Evolutionary conservation across 2,329 filamentous ascomycete genomes (phyloP), one percentile per base, ranked within the genome.

Genomic region (Epichloe uncinata): DNA sequence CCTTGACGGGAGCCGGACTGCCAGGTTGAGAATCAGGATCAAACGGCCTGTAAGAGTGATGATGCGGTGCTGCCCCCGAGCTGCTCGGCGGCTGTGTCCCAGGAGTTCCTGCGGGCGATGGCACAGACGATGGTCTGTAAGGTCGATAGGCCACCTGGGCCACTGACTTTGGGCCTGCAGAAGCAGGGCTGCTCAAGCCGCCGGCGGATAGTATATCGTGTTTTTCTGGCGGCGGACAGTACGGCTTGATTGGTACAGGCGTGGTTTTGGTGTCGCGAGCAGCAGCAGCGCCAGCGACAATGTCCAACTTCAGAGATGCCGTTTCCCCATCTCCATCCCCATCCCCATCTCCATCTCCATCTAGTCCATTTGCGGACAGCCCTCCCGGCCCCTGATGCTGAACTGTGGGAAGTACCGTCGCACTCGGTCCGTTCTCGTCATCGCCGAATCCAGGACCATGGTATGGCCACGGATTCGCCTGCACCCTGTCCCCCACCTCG

Each of bases 401-500:
- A 30, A n/a, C 42, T 3, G 42, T n/a, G 4, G 52, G 50, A 45
- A 52, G 42, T 7, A 52, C 18, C 11, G 48, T 50, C 22, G 51
- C 49, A 11, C 49, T 48, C n/a, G 49, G 44, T 16, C 44, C 49
- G 22, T 37, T 45, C 6, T 50, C 52, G 15, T 55, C 53, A 13
- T 52, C 45, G 2, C 30, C 50, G 16, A 26, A 18, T 12, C 48
- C 34, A 11, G 61, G 57, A 3, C 63, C 62, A 53, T 63, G 59
- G 35, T 64, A 67, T 15, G 64, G 60, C 61, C 62, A 64, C 16
- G 61, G 60, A 37, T 62, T 60, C 22, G 62, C 56, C 36, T 55
- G 54, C 43, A 37, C 45, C 50, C 47, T 26, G 45, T 53, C 4
- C n/a, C 47, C 47, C 30, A 26, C 18, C 7, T 42, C 36, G 9